Base-by-base conservation (phyloP, 2,329 filamentous ascomycete genomes). In the Phoma sp. region DNA sequence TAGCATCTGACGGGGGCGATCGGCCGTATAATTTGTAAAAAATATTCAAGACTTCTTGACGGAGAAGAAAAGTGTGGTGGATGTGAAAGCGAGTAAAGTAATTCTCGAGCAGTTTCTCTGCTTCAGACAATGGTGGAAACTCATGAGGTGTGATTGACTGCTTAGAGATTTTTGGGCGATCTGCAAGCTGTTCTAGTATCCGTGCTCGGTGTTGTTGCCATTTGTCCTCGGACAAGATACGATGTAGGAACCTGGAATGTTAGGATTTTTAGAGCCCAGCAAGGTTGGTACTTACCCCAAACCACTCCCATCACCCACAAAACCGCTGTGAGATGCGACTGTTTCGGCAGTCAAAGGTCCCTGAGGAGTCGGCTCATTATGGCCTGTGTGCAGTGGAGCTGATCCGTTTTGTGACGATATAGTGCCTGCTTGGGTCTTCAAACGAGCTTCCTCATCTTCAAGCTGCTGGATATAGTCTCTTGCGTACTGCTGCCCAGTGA, bases 221-320 rank as follows among this genome's bases (percentile, higher is more conserved):
- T 22, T 57, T 60, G 7, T 47, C 36, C 7, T 62, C 52, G 6
- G 59, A 62, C 11, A 60, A 39, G 18, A 60, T 62, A 10, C 35
- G 55, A 14, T 60, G 54, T 13, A 62, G 29, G 35, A 62, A 62
- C 4, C 44, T 47, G n/a, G 8, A 3, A 10, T 10, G 5, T 47
- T 24, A 47, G 35, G 18, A 39, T 3, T 4, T 23, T 45, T 6
- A 5, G 32, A 13, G 6, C 2, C 18, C 3, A 24, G 30, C 13
- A 3, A 24, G 14, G 9, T 8, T 5, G 3, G 10, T 1, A 47
- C 44, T 11, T 10, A 38, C 10, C 60, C 60, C 7, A 62, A 33
- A 3, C 58, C 55, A 52, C 58, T 62, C 11, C 60, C 55, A 46
- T 62, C 58, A 7, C 58, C 58, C n/a, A 60, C 60, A 37, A 55